Base-by-base conservation (phyloP, 1,284 basidiomycete genomes). In the Naganishia sp. region DNA sequence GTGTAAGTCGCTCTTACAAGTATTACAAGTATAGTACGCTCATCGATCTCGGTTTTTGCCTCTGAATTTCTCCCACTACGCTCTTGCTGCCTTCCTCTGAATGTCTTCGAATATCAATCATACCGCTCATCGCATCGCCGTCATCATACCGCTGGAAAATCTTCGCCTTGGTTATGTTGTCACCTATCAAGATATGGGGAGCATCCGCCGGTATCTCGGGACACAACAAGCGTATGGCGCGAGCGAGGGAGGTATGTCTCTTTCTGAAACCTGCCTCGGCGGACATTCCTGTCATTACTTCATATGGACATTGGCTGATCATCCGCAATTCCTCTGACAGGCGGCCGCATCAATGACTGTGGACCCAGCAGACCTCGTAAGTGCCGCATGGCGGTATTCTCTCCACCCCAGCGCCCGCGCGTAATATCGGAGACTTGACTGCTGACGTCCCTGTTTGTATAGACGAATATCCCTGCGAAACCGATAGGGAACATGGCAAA, bases 181-280 rank as follows among this genome's bases (percentile, higher is more conserved):
- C 18, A 28, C 5, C 2, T 10, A 21, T 31, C 45, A 35, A 61
- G 58, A 61, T 61, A 61, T 61, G 58, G 58, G 58, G 58, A 42
- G 58, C 58, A 42, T 50, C 58, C 21, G 58, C 58, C 2, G 58
- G 58, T 28, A 51, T 61, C 13, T 50, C 58, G 10, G 58, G 58
- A 31, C 58, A 61, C 18, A 61, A 61, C 25, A 49, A 51, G 6
- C 58, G 58, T 13, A 61, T 61, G 58, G 28, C 28, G 23, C 47
- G 58, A 3, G 58, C 58, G 13, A 42, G 45, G 18, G 58, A 61
- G 47, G 56, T 58, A 58, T 25, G 56, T 58, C 13, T 32, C 21
- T 18, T 7, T 25, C 3, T 31, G 13, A 54, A 21, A 23, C 32
- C 18, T 18, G 15, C n/a, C 52, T n/a, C 3, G 32, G 28, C 2